Base-by-base conservation (phyloP, 2,329 filamentous ascomycete species). In the Fusarium buxicola region DNA sequence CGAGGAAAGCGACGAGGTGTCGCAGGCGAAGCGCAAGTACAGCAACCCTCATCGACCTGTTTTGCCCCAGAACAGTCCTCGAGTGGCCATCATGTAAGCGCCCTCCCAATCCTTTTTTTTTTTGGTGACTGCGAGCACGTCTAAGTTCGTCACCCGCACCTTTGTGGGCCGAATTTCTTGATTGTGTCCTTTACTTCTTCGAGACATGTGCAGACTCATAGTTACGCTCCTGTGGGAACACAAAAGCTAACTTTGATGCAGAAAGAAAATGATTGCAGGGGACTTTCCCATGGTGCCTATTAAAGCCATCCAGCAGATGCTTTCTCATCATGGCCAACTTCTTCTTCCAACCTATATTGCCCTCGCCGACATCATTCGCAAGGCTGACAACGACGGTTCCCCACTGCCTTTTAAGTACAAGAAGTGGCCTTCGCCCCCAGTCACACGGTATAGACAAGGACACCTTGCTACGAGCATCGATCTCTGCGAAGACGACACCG, bases 271-370 rank as follows among this genome's bases (percentile, higher is more conserved):
- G 28, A 59, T 71, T 18, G 49, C 56, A 7, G 52, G 55, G 3
- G 70, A 72, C n/a, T 72, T 71, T 12, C 69, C 66, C 5, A 8
- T 50, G 4, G 52, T 72, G 5, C 62, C 60, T 8, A 13, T 50
- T 3, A 58, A 46, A 25, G 21, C n/a, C 4, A 48, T 72, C 18
- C 30, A 51, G 13, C 11, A 52, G 3, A 16, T 58, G 8, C 46
- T 72, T 12, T 27, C 27, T 1, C 12, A 58, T 4, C 35, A 71
- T 27, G 47, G 52, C 5, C n/a, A 53, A 3, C 52, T 31, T 24
- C 49, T 73, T 8, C 47, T 65, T 36, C 65, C 65, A 8, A 36
- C 65, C 2, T 72, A 63, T 27, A 36, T 66, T 16, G 36, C 51
- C 10, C 40, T 72, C 8, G 13, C 59, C 30, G 30, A 63, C 11